Percentiles rank a stretch among this genome's conserved stretches.
phyloP scores from a whole-genome alignment of 768 basidiomycete genomes.

The Podaxis pistillaris region DNA sequence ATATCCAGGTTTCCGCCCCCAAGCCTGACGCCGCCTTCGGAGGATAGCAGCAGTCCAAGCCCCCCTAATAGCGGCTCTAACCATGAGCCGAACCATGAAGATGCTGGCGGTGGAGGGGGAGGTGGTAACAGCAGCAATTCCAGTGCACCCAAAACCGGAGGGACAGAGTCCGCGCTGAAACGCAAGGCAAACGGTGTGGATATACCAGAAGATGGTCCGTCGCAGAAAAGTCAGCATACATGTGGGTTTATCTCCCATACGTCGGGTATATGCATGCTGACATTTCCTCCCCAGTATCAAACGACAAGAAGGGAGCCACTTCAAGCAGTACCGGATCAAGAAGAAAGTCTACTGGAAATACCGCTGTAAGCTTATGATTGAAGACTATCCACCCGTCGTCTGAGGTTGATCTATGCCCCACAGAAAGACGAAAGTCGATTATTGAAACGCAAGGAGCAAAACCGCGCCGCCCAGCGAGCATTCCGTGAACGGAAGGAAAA shows the following conservation, averaged over 20 bases:
- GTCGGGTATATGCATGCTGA: neutral
- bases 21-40: conserved; percentile 60
- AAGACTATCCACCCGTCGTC: neutral
- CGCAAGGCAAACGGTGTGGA: conserved; percentile 74
- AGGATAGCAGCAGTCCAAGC: conserved; percentile 80
- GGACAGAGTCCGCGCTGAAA: conserved; percentile 51
- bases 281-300: conserved; percentile 17
- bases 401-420: conserved; percentile 13
- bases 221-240: conserved; percentile 64
- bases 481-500: conserved; percentile 98
- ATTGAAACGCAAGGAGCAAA: conserved; percentile 94
- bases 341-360: conserved; percentile 34
- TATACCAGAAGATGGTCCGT: conserved; percentile 58
- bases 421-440: conserved; percentile 71
- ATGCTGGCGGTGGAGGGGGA: conserved; percentile 31
- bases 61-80: conserved; percentile 49
- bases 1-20: conserved; percentile 49
- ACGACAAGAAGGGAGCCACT: conserved; percentile 25
- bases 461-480: conserved; percentile 94
- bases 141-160: too few species aligned
- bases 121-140: neutral
- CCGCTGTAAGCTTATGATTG: conserved; percentile 24
- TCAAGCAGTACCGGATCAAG: conserved; percentile 25
- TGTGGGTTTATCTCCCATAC: conserved; percentile 34
- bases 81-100: conserved; percentile 32